These are phyloP conservation scores for Ascosphaera apis DNA, from an alignment of 2,329 filamentous ascomycete genomes.

Conservation along the genomic window DNA sequence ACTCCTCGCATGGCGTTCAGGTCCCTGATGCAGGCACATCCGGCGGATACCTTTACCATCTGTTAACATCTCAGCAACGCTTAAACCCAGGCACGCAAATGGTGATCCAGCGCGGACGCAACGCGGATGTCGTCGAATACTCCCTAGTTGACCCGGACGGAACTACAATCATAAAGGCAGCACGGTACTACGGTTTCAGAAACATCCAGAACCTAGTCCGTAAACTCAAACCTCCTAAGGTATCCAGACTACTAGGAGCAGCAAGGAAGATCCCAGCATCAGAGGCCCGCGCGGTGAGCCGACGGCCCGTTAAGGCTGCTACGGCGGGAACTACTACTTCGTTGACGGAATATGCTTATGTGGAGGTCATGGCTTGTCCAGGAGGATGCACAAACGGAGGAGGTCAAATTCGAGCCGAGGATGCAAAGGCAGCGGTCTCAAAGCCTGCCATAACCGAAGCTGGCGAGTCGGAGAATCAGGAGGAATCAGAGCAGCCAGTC, in stretches of 20 bases:
- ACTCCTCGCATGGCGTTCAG: constrained; percentile 14
- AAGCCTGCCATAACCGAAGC: constrained; percentile 7
- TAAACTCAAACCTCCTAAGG: constrained; percentile 58
- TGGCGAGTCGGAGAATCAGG: constrained; percentile 2
- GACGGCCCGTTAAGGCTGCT: too few species aligned
- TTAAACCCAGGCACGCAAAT: constrained; percentile 50
- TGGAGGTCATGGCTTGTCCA: constrained; percentile 97
- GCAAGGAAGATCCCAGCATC: constrained; percentile 10
- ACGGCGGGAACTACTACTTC: constrained; percentile 3
- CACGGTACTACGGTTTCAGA: constrained; percentile 87
- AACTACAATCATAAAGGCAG: constrained; percentile 48
- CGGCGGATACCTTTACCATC: constrained; percentile 71
- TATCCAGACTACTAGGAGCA: constrained; percentile 59
- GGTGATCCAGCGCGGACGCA: constrained; percentile 51
- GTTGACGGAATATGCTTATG: constrained; percentile 55
- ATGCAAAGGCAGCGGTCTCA: constrained; percentile 26
- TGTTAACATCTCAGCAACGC: constrained; percentile 51
- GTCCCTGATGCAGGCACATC: constrained; percentile 48
- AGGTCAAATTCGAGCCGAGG: constrained; percentile 79
- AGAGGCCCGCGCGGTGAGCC: constrained; percentile 29
- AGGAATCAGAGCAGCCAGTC: constrained; percentile 10
- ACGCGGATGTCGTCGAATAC: constrained; percentile 80
- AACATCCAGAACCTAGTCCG: constrained; percentile 97
- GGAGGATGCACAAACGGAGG: constrained; percentile 98
- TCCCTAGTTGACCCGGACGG: constrained; percentile 34